Conservation (phyloP, 2,329 filamentous ascomycete species). For the Colletotrichum sp. region DNA sequence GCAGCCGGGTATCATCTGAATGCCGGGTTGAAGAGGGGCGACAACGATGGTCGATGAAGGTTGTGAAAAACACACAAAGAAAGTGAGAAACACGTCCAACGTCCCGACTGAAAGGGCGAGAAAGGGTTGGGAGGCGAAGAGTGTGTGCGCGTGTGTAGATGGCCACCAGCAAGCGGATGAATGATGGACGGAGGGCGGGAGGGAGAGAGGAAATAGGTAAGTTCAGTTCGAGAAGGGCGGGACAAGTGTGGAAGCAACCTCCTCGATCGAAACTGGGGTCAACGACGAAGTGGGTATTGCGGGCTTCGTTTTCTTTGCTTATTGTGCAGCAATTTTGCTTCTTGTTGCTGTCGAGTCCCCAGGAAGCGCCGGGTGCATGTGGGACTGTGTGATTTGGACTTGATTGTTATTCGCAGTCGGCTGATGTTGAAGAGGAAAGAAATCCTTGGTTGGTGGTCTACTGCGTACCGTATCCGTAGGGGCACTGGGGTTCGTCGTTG, state of each 20-base stretch:
- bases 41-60: not conserved
- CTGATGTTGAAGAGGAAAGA: constrained; percentile 1
- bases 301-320: not conserved
- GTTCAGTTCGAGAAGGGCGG: not conserved
- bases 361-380: constrained; percentile 8
- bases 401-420: not conserved
- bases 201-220: not conserved
- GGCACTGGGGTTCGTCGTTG: not conserved
- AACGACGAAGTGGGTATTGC: not conserved
- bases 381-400: not conserved
- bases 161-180: not conserved
- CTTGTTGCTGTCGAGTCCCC: not conserved
- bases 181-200: not conserved
- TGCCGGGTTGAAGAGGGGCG: not conserved
- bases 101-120: not conserved
- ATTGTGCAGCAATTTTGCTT: not conserved
- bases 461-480: not conserved
- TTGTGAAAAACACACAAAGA: not conserved
- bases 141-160: not conserved
- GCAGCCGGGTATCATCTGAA: not conserved
- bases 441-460: not conserved
- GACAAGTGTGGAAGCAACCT: not conserved
- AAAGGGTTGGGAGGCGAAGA: not conserved
- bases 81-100: not conserved
- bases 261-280: not conserved